Percentiles rank a stretch among this genome's conserved stretches.
Evolutionary conservation across 1,284 basidiomycete species (phyloP).

Genomic region (Malassezia sympodialis): DNA sequence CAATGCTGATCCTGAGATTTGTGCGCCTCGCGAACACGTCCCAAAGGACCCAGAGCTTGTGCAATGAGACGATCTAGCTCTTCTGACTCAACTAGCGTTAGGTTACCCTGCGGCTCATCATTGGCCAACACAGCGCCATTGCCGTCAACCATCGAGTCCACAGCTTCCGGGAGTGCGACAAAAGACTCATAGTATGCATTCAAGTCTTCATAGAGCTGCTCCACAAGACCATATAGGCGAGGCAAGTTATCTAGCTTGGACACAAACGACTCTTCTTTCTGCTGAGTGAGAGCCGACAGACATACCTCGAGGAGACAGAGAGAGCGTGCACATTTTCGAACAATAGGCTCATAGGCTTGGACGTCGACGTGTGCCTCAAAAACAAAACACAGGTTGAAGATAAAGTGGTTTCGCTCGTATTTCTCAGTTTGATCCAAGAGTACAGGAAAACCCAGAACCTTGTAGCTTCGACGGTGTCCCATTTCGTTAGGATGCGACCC

Average conservation of each 20-base stretch:
- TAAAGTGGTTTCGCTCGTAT: conserved; percentile 56
- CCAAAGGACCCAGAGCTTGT: conserved; percentile 6
- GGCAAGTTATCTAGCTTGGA: conserved; percentile 63
- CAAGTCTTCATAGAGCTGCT: conserved; percentile 91
- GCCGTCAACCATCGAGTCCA: neutral
- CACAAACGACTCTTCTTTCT: conserved; percentile 83
- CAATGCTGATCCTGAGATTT: no score
- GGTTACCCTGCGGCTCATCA: conserved; percentile 22
- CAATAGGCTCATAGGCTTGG: conserved; percentile 88
- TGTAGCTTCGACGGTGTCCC: conserved; percentile 24
- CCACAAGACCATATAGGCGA: conserved; percentile 73
- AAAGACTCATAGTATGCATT: conserved; percentile 64
- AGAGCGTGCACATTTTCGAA: conserved; percentile 84
- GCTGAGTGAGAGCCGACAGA: conserved; percentile 4
- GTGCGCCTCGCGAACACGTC: neutral
- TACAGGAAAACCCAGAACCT: conserved; percentile 38
- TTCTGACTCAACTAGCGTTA: conserved; percentile 16
- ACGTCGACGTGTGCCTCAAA: conserved; percentile 78
- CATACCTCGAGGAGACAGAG: conserved; percentile 75
- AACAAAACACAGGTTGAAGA: conserved; percentile 84
- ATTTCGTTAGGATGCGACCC: neutral
- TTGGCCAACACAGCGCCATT: neutral
- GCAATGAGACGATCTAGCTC: conserved; percentile 11
- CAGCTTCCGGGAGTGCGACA: conserved; percentile 40
- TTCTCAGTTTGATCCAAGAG: conserved; percentile 31